These are phyloP conservation scores for Scenedesmus sp. DNA, from an alignment of 163 green algal species.

Conservation along the genomic window DNA sequence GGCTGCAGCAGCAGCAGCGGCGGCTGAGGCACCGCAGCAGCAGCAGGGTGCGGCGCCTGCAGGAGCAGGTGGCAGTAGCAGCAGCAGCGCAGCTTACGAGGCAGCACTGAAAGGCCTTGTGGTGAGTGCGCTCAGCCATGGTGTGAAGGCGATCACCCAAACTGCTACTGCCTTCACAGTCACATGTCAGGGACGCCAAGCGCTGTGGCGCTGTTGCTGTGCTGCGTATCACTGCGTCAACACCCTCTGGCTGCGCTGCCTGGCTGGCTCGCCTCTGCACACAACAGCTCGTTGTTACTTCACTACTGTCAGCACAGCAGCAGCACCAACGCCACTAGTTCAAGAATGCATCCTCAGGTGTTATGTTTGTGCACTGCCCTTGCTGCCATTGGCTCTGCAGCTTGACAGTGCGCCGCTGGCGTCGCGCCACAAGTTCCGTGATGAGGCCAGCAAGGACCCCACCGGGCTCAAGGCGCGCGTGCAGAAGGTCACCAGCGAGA, in stretches of 20 bases:
- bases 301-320: too few relatives aligned
- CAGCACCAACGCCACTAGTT: too few relatives aligned
- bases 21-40: background rate
- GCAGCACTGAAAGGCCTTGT: constrained; percentile 34
- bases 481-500: constrained; percentile 50
- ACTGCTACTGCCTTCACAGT: too few relatives aligned
- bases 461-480: constrained; percentile 47
- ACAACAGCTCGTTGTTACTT: too few relatives aligned
- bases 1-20: constrained; percentile 17
- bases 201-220: too few relatives aligned
- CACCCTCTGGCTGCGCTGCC: too few relatives aligned
- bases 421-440: constrained; percentile 3
- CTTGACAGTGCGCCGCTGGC: constrained; percentile 30
- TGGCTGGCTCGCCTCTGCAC: too few relatives aligned
- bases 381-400: background rate
- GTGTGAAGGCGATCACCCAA: background rate
- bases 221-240: too few relatives aligned
- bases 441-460: constrained; percentile 8
- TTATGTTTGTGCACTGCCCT: too few relatives aligned
- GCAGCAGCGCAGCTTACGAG: constrained; percentile 31
- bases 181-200: too few relatives aligned
- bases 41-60: background rate
- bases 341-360: too few relatives aligned
- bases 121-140: background rate
- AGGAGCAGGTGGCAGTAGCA: background rate